Evolutionary conservation across 208 protist genomes (phyloP), one percentile per base, ranked within the genome.

Genomic region (Trypanosoma lewisi): DNA sequence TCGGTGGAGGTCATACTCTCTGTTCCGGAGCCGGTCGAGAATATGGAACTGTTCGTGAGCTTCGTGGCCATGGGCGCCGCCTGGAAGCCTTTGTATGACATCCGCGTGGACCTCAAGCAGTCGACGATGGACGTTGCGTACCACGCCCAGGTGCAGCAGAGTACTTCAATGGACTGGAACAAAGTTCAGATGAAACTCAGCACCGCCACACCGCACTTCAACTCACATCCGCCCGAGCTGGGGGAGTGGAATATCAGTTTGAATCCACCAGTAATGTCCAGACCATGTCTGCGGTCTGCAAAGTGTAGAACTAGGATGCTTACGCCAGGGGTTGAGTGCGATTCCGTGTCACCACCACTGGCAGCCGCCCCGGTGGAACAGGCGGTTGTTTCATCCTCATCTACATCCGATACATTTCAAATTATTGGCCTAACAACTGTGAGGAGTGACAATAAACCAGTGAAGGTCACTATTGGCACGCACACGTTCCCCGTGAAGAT

Each of bases 71-170:
- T 42, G 37, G 75, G 72, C 7, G 80, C 73, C 0, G 63, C 66
- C 4, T 87, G 80, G 80, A 63, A 57, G 23, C 73, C 77, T 0
- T 50, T 77, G 25, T 86, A 80, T 45, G 80, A 86, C 42, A 61
- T 86, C 37, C 80, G 80, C 33, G 69, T 83, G 30, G 58, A 75
- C 44, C 52, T 63, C 52, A 68, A 33, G 8, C 19, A 53, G 11
- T 63, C 71, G 23, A 71, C 42, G 65, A 54, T 83, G 63, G 67
- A 77, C 48, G 41, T 87, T 34, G 58, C 73, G 27, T 83, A 87
- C 63, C 71, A 77, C 60, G 80, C 77, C 19, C 66, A 75, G 34
- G 78, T 85, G 66, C 61, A 42, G 47, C 73, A 82, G 52, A 63
- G 53, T 39, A 82, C 82, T 7, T 39, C 67, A 39, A 55, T 78